Base-by-base conservation (phyloP, 352 stramenopile species). In the Pythium phragmitis region DNA sequence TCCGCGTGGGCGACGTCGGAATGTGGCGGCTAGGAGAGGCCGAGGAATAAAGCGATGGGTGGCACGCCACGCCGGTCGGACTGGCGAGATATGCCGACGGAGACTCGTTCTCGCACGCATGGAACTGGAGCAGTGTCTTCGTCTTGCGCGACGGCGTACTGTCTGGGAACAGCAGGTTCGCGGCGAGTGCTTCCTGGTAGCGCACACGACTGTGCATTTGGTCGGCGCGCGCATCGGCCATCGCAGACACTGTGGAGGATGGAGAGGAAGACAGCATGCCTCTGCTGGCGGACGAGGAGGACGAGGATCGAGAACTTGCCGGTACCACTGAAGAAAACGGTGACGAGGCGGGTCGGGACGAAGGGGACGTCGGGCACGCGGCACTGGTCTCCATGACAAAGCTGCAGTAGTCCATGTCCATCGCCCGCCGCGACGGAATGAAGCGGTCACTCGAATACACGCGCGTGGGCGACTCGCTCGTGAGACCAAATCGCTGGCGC, bases 1-100 rank as follows among this genome's bases (percentile, higher is more conserved):
- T 97, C n/a, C 91, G 79, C 13, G 65, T 73, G 4, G 78, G 69
- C n/a, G 68, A 73, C 30, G 69, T 78, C 7, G 74, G 67, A 11
- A 81, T 81, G 46, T 73, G 66, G 12, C 75, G 69, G 5, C 41
- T 50, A 2, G 53, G 54, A 2, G 52, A 57, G 46, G 43, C 9
- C 19, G 56, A 28, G 21, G 43, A 66, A 2, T 30, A 41, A 3
- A 74, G 68, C 59, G 69, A 69, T 42, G 41, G 57, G 17, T 73
- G 68, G 1, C 54, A 68, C 5, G 62, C 55, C 1, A 68, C 56
- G 7, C 28, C 53, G 4, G 63, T 60, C 21, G 47, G 63, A 48
- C 37, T 54, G 41, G 49, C 19, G 45, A 30, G 13, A 36, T 45
- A 17, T 60, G 9, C 1, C n/a, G 9, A n/a, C 2, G 46, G 8